Conservation (phyloP, 1,284 basidiomycete species). For the Cutaneotrichosporon cyanovorans region DNA sequence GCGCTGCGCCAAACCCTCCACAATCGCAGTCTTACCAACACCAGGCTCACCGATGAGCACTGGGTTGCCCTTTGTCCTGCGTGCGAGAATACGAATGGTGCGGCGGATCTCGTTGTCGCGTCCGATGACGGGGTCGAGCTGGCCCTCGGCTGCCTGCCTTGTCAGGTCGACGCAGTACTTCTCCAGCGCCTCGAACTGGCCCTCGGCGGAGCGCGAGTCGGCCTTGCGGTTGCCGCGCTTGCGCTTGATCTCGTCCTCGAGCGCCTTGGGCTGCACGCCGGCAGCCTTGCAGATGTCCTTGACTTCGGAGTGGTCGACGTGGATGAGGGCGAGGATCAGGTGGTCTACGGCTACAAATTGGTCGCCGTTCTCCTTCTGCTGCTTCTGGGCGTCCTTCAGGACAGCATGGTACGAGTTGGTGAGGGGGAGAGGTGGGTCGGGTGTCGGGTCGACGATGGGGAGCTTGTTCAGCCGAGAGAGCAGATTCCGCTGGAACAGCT, state of each 20-base stretch:
- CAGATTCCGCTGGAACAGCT: slow-evolving; percentile 37
- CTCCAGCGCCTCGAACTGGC: slow-evolving; percentile 70
- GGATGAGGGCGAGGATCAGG: slow-evolving; percentile 64
- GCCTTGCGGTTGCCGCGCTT: slow-evolving; percentile 51
- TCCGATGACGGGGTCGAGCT: slow-evolving; percentile 83
- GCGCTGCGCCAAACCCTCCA: slow-evolving; percentile 77
- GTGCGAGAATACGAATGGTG: slow-evolving; percentile 69
- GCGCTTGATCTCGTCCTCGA: slow-evolving; percentile 50
- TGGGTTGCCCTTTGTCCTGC: slow-evolving; percentile 80
- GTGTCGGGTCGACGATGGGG: slow-evolving; percentile 75
- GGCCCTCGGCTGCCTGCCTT: slow-evolving; percentile 70
- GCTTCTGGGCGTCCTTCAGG: slow-evolving; percentile 66
- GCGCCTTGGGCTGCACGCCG: slow-evolving; percentile 46
- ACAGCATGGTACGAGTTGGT: slow-evolving; percentile 60
- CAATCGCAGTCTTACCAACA: slow-evolving; percentile 85
- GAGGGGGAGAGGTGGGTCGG: slow-evolving; percentile 62
- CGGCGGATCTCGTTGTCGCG: slow-evolving; percentile 84
- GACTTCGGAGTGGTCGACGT: slow-evolving; percentile 45
- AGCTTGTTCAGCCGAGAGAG: slow-evolving; percentile 50
- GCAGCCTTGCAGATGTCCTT: slow-evolving; percentile 48
- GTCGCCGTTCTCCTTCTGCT: slow-evolving; percentile 78
- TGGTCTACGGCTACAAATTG: slow-evolving; percentile 89
- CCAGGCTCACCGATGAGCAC: slow-evolving; percentile 60
- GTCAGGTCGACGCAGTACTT: slow-evolving; percentile 81
- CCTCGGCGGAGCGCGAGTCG: slow-evolving; percentile 49